Evolutionary conservation across 768 basidiomycete genomes (phyloP), one percentile per base, ranked within the genome.

Genomic region (Pisolithus microcarpus): DNA sequence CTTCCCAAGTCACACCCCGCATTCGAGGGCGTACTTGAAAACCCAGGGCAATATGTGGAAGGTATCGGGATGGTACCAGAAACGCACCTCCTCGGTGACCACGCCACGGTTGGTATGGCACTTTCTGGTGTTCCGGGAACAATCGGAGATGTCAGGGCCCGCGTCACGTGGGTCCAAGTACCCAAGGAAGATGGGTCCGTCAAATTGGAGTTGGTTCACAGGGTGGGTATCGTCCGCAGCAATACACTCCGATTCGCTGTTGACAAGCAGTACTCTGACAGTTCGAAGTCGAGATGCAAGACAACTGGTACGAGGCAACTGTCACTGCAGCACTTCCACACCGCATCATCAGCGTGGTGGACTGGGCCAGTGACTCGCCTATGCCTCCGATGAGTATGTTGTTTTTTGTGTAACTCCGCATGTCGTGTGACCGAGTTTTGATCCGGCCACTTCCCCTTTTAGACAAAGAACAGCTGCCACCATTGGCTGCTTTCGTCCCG

Each of bases 241-340:
- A 16, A 42, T 4, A 11, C 18, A 30, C 8, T 10, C 10, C 0
- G 3, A 9, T 4, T 7, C 24, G 5, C 21, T 10, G 15, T 2
- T n/a, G 42, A 36, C 39, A 16, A 13, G 4, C 3, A 28, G 44
- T 4, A 18, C 9, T 5, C 15, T 8, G 42, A 16, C 51, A 86
- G 82, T 87, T 93, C 60, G 91, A 93, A 63, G 86, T 95, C 42
- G 87, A 92, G 75, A 91, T 95, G 87, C 63, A 84, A 62, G 84
- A 96, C 70, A 97, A 93, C 69, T 95, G 91, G 91, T 98, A 98
- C 59, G 92, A 97, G 67, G 80, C 91, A 4, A 78, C 89, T 19
- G 84, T 99, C 38, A 84, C 87, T 10, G 82, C 80, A 1, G 64
- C 70, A 26, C 66, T 76, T n/a, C 87, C 91, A 23, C 84, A 91